Conservation (phyloP, 371 early-diverging fungal genomes). For the Mortierella sp. region DNA sequence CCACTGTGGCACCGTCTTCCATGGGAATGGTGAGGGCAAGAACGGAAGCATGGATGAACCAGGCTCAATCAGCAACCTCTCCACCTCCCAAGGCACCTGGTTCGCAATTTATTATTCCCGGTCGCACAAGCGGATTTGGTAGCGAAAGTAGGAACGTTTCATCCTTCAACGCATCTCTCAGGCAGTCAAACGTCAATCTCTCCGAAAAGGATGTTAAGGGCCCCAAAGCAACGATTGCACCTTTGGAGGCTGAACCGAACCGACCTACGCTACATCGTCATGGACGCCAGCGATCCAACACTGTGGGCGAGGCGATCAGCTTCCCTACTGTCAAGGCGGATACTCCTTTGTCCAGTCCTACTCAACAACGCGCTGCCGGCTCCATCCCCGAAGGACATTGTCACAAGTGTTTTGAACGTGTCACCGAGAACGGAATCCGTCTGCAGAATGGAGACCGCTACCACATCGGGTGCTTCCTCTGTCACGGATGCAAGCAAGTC, state of each 20-base stretch:
- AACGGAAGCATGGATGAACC: conserved; percentile 49
- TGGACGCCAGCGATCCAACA: conserved; percentile 54
- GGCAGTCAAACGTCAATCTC: conserved; percentile 12
- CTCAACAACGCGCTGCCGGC: conserved; percentile 6
- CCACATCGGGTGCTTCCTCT: conserved; percentile 80
- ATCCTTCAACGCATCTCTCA: conserved; percentile 8
- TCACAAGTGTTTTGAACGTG: conserved; percentile 62
- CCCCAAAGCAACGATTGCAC: not conserved
- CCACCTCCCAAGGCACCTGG: conserved; percentile 17
- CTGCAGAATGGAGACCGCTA: conserved; percentile 70
- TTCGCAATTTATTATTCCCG: conserved; percentile 2
- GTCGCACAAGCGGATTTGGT: not conserved
- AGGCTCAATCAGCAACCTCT: conserved; percentile 23
- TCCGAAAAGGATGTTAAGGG: conserved; percentile 15
- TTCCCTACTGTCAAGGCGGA: conserved; percentile 37
- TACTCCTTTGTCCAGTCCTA: conserved; percentile 10
- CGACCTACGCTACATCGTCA: conserved; percentile 37
- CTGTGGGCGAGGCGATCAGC: conserved; percentile 48
- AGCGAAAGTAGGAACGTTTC: not conserved
- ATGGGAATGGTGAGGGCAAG: conserved; percentile 37
- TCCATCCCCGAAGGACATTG: conserved; percentile 56
- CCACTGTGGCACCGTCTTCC: conserved; percentile 27
- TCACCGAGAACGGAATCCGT: conserved; percentile 66
- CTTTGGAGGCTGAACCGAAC: conserved; percentile 27
- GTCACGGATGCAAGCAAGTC: conserved; percentile 72